Conservation (phyloP, 1,284 basidiomycete genomes). For the Trametes pubescens region DNA sequence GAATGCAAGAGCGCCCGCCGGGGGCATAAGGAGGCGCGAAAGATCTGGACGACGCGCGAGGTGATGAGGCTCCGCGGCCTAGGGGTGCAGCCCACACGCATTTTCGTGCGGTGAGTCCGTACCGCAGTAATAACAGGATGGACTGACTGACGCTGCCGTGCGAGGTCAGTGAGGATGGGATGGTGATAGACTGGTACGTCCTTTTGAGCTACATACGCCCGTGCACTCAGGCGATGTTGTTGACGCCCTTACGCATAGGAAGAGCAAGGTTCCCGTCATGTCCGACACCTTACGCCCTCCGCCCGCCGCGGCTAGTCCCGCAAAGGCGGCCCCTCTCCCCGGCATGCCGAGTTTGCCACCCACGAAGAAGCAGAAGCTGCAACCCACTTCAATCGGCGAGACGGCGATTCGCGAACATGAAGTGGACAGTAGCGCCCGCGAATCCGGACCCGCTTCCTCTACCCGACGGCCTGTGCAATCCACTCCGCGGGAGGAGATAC, state of each 20-base stretch:
- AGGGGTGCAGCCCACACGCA: conserved; percentile 31
- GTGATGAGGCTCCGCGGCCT: conserved; percentile 28
- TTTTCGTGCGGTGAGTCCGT: conserved; percentile 37
- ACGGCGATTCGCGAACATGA: background rate
- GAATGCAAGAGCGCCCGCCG: conserved; percentile 31
- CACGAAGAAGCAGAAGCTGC: background rate
- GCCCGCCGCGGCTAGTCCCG: background rate
- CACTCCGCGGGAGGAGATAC: background rate
- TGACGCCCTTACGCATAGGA: conserved; percentile 17
- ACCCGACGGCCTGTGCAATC: background rate
- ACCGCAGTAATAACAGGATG: too few relatives aligned
- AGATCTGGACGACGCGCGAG: conserved; percentile 32
- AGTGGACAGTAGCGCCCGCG: too few relatives aligned
- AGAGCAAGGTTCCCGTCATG: conserved; percentile 34
- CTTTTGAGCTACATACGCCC: background rate
- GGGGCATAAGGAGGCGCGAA: conserved; percentile 32
- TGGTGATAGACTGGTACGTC: conserved; percentile 44
- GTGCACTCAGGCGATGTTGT: background rate
- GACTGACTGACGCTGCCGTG: background rate
- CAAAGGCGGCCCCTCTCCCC: background rate
- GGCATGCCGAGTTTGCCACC: background rate
- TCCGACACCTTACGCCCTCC: conserved; percentile 32
- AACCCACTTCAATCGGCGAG: background rate
- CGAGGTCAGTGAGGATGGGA: conserved; percentile 39
- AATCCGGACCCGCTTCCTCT: background rate